Evolutionary conservation across 257 asterid genomes (phyloP), one percentile per base, ranked within the genome.

Genomic region (Capsicum baccatum): DNA sequence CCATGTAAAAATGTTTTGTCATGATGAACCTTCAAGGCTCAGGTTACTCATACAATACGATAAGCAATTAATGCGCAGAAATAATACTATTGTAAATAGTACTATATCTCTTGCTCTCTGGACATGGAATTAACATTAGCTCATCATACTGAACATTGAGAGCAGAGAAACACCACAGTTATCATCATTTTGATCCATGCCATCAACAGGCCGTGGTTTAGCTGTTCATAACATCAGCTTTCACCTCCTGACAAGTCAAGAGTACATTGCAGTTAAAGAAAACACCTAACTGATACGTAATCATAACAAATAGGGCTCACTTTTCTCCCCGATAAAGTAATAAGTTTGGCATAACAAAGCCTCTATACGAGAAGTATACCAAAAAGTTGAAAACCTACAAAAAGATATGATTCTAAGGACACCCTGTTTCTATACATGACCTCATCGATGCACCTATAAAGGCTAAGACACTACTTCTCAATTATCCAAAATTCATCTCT

Each of bases 141-240:
- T 14, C 76, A 68, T 68, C 21, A 37, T 37, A 26, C 35, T 0
- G 74, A 14, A 3, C 74, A 64, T 2, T 33, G 71, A 5, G 17
- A 64, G 33, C 44, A 64, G 44, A 14, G 9, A 7, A 35, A 67
- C 50, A 68, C 54, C 50, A 68, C 15, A 52, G 10, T 58, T 58
- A 33, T n/a, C 78, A 69, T 70, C 79, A 17, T 70, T 16, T 70
- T 50, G 50, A 70, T 70, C 56, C 12, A 26, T 44, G 79, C 15
- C 13, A 16, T 69, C 78, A 69, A 13, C 8, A 15, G 5, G 26
- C 3, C 14, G 21, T 67, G 12, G 8, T 9, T 8, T 69, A 69
- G 35, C 42, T 16, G 79, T 69, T 69, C 79, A 4, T 42, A 42
- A 16, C 35, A 69, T 42, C 79, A 16, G 55, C 35, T 39, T 39